These are phyloP conservation scores for Epithele typhae DNA, from an alignment of 768 basidiomycete species.

Conservation along the genomic window DNA sequence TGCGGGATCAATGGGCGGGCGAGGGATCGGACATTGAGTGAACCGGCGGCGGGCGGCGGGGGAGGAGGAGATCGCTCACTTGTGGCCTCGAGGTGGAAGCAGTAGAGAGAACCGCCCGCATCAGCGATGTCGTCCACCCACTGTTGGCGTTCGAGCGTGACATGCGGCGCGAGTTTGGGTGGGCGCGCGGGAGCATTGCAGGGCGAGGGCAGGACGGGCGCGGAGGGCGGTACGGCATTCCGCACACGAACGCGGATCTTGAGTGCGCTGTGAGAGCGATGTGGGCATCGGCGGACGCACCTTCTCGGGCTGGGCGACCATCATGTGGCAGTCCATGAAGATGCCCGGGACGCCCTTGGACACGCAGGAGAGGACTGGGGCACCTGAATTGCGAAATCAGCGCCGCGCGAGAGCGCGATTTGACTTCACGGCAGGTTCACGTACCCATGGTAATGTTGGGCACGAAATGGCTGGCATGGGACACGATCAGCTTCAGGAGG, in stretches of 20 bases:
- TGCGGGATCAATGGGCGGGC: not conserved
- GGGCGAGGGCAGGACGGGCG: not conserved
- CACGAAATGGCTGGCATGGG: slow-evolving; percentile 77
- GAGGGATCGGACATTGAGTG: not conserved
- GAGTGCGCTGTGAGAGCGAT: no score
- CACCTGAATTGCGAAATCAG: slow-evolving; percentile 46
- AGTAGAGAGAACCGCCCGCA: slow-evolving; percentile 92
- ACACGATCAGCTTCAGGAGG: slow-evolving; percentile 1
- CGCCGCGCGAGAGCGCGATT: not conserved
- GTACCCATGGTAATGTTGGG: slow-evolving; percentile 97
- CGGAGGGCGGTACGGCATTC: no score
- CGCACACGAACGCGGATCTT: no score
- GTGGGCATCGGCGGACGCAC: slow-evolving; percentile 33
- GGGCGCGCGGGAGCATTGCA: no score
- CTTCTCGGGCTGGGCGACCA: slow-evolving; percentile 92
- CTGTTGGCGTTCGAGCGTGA: slow-evolving; percentile 35
- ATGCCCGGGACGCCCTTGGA: slow-evolving; percentile 86
- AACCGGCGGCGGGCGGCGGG: not conserved
- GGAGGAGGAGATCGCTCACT: slow-evolving; percentile 40
- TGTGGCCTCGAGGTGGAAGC: slow-evolving; percentile 95
- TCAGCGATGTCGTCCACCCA: slow-evolving; percentile 97
- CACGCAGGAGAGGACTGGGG: slow-evolving; percentile 83
- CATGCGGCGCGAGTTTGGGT: not conserved
- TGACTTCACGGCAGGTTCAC: no score
- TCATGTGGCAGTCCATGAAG: slow-evolving; percentile 99